Evolutionary conservation across 345 rosid species (phyloP).

Genomic region (Eucalyptus pumila): DNA sequence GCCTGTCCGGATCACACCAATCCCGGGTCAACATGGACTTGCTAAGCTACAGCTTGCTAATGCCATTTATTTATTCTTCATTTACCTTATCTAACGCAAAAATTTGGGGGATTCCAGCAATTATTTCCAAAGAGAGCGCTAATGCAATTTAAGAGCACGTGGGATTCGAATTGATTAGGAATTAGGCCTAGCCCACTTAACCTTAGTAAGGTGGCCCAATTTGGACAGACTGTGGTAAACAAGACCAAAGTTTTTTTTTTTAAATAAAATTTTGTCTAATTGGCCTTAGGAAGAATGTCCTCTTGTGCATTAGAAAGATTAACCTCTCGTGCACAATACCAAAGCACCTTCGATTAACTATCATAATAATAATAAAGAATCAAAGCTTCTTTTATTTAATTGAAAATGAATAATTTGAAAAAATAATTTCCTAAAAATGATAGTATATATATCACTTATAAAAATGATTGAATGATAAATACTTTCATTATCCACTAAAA

Average conservation of each 20-base stretch:
- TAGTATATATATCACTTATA: background rate
- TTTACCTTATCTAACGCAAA: background rate
- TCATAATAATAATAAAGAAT: too few species aligned
- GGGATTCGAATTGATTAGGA: background rate
- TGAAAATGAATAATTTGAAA: too few species aligned
- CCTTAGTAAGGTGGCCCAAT: background rate
- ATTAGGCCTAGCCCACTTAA: background rate
- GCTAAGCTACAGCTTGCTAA: background rate
- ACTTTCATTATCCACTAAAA: background rate
- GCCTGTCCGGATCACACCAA: background rate
- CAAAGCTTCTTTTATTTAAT: background rate
- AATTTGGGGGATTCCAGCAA: background rate
- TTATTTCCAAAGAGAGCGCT: background rate
- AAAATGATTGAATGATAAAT: too few species aligned
- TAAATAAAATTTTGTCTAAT: background rate
- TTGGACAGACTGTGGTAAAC: background rate
- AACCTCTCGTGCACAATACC: background rate
- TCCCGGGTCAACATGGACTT: background rate
- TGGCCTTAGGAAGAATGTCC: background rate
- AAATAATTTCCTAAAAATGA: background rate
- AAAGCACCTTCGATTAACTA: background rate
- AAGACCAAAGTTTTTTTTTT: background rate
- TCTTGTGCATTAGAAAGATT: background rate
- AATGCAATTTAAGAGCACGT: background rate
- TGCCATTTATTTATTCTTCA: background rate